Evolutionary conservation across 2,329 filamentous ascomycete genomes (phyloP).

Genomic region (Microdochium trichocladiopsis): DNA sequence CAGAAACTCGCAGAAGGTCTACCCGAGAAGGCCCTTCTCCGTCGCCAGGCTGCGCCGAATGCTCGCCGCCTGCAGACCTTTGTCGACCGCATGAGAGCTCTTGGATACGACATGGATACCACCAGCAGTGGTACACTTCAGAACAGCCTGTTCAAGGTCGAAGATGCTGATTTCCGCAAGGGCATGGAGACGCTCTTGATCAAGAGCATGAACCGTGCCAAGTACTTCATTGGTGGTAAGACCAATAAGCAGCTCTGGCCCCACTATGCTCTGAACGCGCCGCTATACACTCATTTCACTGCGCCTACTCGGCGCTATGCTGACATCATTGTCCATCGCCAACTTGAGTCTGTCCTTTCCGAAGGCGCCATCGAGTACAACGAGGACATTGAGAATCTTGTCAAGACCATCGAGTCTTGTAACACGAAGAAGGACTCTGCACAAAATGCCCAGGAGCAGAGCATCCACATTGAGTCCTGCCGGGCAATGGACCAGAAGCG

Average conservation of each 20-base stretch:
- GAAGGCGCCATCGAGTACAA: conserved; percentile 76
- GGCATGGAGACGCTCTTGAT: conserved; percentile 95
- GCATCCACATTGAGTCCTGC: conserved; percentile 96
- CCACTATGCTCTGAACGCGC: conserved; percentile 89
- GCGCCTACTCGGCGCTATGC: conserved; percentile 91
- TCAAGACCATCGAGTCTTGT: conserved; percentile 90
- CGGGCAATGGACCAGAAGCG: conserved; percentile 90
- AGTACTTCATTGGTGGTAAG: conserved; percentile 86
- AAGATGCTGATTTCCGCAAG: conserved; percentile 84
- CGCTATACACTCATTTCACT: conserved; percentile 95
- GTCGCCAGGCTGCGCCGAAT: conserved; percentile 80
- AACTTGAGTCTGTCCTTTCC: conserved; percentile 81
- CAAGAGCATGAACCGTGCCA: conserved; percentile 94
- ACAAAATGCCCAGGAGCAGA: conserved; percentile 96
- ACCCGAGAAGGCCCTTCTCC: conserved; percentile 87
- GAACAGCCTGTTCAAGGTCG: conserved; percentile 89
- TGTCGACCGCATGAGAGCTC: conserved; percentile 83
- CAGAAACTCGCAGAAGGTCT: conserved; percentile 72
- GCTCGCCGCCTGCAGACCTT: conserved; percentile 84
- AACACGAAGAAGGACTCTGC: conserved; percentile 99
- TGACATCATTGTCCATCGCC: conserved; percentile 91
- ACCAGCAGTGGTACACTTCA: conserved; percentile 86
- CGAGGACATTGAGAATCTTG: conserved; percentile 81
- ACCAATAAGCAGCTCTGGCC: conserved; percentile 69
- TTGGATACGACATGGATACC: conserved; percentile 85